Conservation (phyloP, 768 basidiomycete species). For the Tulasnella sp. region DNA sequence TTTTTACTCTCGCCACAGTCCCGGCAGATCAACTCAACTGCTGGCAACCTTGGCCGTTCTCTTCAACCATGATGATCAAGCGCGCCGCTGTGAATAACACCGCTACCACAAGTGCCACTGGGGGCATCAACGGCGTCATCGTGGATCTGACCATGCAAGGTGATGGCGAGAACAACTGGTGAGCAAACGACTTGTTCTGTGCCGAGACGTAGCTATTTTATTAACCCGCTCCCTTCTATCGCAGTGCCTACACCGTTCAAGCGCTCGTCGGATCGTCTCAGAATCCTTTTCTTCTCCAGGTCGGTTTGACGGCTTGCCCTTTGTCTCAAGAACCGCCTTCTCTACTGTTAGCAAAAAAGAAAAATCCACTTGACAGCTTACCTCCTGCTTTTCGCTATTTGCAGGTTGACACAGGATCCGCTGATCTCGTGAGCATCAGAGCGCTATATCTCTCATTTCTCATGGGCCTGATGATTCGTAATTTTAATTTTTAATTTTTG, state of each 20-base stretch:
- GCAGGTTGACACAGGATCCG: conserved; percentile 74
- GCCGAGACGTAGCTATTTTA: no score
- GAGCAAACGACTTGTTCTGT: background rate
- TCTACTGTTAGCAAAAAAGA: background rate
- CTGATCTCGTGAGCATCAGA: conserved; percentile 58
- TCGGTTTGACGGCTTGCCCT: background rate
- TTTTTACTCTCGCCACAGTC: no score
- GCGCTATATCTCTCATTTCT: conserved; percentile 23
- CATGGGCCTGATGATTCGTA: background rate
- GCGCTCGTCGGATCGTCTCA: conserved; percentile 39
- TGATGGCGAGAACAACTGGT: conserved; percentile 9
- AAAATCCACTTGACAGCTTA: background rate
- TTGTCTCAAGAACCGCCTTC: background rate
- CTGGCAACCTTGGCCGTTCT: no score
- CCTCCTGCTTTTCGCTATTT: conserved; percentile 26
- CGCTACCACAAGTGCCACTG: background rate
- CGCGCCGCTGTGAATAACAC: no score
- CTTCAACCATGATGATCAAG: no score
- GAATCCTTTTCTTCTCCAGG: conserved; percentile 36
- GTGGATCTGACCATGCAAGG: conserved; percentile 9
- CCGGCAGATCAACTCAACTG: no score
- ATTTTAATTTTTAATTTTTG: conserved; percentile 1
- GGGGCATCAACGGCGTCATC: conserved; percentile 1
- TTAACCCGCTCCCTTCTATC: background rate
- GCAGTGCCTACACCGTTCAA: conserved; percentile 55